These are phyloP conservation scores for Monilinia fructigena DNA, from an alignment of 2,329 filamentous ascomycete species.

Conservation along the genomic window DNA sequence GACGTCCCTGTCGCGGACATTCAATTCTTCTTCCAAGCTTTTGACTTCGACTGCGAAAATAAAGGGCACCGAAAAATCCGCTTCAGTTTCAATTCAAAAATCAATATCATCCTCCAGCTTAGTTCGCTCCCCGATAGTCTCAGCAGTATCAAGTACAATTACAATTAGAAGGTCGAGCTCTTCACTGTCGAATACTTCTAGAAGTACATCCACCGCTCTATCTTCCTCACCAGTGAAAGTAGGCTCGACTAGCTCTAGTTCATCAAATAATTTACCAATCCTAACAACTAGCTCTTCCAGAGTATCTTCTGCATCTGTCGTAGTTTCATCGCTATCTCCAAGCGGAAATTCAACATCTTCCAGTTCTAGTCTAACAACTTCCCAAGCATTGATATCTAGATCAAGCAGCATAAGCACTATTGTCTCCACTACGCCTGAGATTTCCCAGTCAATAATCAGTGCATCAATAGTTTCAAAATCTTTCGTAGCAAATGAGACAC, in stretches of 20 bases:
- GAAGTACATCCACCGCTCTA: not conserved
- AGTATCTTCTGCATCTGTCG: not conserved
- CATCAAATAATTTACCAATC: not conserved
- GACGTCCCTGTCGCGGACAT: not conserved
- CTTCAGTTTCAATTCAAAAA: not conserved
- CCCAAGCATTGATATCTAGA: not conserved
- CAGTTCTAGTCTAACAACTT: not conserved
- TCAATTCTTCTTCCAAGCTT: not conserved
- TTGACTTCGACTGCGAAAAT: not conserved
- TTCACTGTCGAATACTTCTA: not conserved
- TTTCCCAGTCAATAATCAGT: not conserved
- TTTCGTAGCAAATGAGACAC: not conserved
- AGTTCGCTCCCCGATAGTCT: not conserved
- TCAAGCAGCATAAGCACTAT: not conserved
- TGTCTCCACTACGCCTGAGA: not conserved
- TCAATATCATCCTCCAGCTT: not conserved
- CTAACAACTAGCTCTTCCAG: not conserved
- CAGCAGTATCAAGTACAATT: not conserved
- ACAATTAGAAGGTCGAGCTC: not conserved
- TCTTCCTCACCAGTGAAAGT: not conserved
- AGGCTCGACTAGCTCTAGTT: not conserved
- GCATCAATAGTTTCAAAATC: not conserved
- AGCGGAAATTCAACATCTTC: not conserved
- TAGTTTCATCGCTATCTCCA: not conserved
- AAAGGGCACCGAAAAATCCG: not conserved